Evolutionary conservation across 2,329 filamentous ascomycete genomes (phyloP).

Genomic region (Neopestalotiopsis clavispora): DNA sequence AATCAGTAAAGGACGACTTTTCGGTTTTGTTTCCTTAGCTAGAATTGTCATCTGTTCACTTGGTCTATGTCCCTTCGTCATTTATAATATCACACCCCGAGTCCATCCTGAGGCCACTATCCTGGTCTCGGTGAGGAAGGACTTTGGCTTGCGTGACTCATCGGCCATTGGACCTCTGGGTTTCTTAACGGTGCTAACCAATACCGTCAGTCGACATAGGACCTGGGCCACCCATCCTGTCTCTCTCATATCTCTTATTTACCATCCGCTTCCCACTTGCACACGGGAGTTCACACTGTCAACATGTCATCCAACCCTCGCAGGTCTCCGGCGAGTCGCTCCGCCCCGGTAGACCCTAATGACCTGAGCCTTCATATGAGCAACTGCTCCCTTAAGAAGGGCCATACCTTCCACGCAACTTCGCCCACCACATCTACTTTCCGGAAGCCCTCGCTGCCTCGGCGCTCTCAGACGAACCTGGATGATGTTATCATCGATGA

Average conservation of each 20-base stretch:
- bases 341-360: slow-evolving; percentile 44
- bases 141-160: slow-evolving; percentile 35
- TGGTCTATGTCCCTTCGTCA: slow-evolving; percentile 31
- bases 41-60: slow-evolving; percentile 21
- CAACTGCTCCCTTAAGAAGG: slow-evolving; percentile 68
- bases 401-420: slow-evolving; percentile 68
- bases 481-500: slow-evolving; percentile 76
- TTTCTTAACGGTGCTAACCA: slow-evolving; percentile 36
- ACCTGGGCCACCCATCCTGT: slow-evolving; percentile 18
- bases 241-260: slow-evolving; percentile 22
- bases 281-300: slow-evolving; percentile 29
- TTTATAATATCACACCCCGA: slow-evolving; percentile 28
- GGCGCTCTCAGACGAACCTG: slow-evolving; percentile 71
- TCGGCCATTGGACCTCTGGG: slow-evolving; percentile 31
- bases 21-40: slow-evolving; percentile 15
- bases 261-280: slow-evolving; percentile 27
- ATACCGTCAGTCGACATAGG: slow-evolving; percentile 31
- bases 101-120: slow-evolving; percentile 29
- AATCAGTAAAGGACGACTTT: slow-evolving; percentile 10
- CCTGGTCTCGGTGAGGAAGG: slow-evolving; percentile 30
- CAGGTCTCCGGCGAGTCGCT: slow-evolving; percentile 49
- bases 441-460: slow-evolving; percentile 58
- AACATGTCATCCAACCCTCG: slow-evolving; percentile 56
- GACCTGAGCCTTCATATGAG: slow-evolving; percentile 53
- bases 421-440: slow-evolving; percentile 46